Conservation (phyloP, 148 eudicot species). For the Chenopodium formosanum region DNA sequence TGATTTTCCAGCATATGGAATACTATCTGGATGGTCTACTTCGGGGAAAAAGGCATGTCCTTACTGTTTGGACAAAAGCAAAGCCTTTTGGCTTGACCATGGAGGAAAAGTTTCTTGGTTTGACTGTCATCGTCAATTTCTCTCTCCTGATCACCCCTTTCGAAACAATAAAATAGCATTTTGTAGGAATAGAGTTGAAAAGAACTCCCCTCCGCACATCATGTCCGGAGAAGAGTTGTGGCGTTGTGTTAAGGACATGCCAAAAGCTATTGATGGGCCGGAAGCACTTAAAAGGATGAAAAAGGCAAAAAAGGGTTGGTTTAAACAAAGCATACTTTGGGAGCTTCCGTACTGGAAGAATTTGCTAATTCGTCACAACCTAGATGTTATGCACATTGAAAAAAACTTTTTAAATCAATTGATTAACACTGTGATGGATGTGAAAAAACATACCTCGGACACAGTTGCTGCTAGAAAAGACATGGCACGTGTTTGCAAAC, state of each 20-base stretch:
- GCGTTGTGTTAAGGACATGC: neutral
- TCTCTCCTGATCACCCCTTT: too few relatives aligned
- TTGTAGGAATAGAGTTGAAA: neutral
- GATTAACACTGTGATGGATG: neutral
- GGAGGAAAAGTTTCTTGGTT: too few relatives aligned
- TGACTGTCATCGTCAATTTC: too few relatives aligned
- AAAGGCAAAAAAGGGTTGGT: neutral
- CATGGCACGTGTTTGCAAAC: too few relatives aligned
- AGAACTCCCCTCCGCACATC: neutral
- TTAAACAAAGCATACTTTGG: neutral
- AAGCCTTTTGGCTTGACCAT: too few relatives aligned
- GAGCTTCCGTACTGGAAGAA: neutral
- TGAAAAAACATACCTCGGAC: too few relatives aligned
- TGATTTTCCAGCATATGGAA: too few relatives aligned
- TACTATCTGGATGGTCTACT: too few relatives aligned
- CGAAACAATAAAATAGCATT: too few relatives aligned
- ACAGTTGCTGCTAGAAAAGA: too few relatives aligned
- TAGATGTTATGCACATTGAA: neutral
- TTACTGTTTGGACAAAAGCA: too few relatives aligned
- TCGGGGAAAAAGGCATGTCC: too few relatives aligned
- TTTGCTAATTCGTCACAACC: neutral
- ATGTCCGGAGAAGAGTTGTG: neutral
- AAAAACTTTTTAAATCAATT: neutral
- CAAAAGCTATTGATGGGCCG: neutral
- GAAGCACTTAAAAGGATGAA: neutral